Base-by-base conservation (phyloP, 192 early-diverging fungal species). In the Haplosporangium gracile region DNA sequence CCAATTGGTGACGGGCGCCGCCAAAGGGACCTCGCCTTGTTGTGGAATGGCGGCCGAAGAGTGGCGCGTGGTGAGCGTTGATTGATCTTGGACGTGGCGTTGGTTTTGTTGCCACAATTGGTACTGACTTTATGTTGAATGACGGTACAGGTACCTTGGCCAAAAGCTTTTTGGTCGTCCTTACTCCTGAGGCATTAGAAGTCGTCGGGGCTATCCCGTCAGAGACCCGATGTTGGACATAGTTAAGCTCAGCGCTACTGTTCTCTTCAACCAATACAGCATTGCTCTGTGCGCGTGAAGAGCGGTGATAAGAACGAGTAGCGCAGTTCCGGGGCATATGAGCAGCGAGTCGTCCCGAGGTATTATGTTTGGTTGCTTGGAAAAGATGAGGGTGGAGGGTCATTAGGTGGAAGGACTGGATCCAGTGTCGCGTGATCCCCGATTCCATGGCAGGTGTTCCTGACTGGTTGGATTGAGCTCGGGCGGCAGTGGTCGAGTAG, bases 351-450 rank as follows among this genome's bases (percentile, higher is more conserved):
- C 75, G 49, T 6, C 69, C 45, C 13, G 74, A 42, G 39, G 72
- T 10, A 42, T 4, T 40, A 18, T 73, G 72, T n/a, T 36, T 65
- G 20, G 22, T 34, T 24, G 72, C 15, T 26, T 69, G 82, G 4
- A 38, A 73, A 22, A 80, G 73, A 40, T 79, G 79, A 13, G 84
- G 79, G 49, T 81, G 51, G 5, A 81, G 38, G 22, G 84, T 80
- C 84, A 86, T 86, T n/a, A 68, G 55, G 34, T 86, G 79, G 49
- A 86, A 80, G 26, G 84, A 79, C 6, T 71, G 78, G 65, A 86
- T 86, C 84, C 84, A 86, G 40, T 86, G 84, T 40, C 84, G 78
- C 79, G 84, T 81, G 69, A 76, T 76, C 77, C 53, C 80, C 38
- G 84, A 42, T 15, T 86, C 79, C 70, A 74, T 60, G 34, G 53